Evolutionary conservation across 106 monocot species (phyloP), one percentile per base, ranked within the genome.

Genomic region (Vanilla planifolia): DNA sequence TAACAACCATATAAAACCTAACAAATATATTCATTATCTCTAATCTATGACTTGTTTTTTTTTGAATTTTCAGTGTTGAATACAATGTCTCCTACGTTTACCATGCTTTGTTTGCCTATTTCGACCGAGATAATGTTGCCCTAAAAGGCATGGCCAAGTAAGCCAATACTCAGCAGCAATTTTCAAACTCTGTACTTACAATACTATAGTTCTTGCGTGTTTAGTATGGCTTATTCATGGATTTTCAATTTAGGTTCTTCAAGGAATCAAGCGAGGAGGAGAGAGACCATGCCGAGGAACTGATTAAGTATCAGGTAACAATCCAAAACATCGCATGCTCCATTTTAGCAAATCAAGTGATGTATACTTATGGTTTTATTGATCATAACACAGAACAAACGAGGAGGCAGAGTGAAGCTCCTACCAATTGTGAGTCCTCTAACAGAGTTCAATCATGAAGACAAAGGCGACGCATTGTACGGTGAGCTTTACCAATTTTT

Each of bases 381-480:
- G 16, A 4, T 59, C 48, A 62, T n/a, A n/a, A n/a, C n/a, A n/a
- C 51, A 78, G 92, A 92, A 92, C 77, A 78, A 71, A 34, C 80
- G 88, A 34, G 92, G 88, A 42, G 89, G 89, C 1, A 74, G 68
- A 67, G 93, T 89, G 41, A 82, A 75, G 63, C 85, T 94, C 28
- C 89, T 75, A 13, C 68, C 82, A 0, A 89, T 94, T 37, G 2
- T 85, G 27, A 63, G 41, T 48, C 89, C 89, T 0, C 20, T 75
- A 9, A 73, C 63, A 33, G 93, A 94, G 72, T 89, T 86, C 59
- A 81, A 94, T 78, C 67, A 89, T 11, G 62, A 71, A 17, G 89
- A 94, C 55, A 94, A 89, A 60, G 93, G 89, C 27, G 89, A 94
- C 59, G 89, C 93, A 14, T 39, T 89, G 30, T 71, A 89, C 56